phyloP scores from a whole-genome alignment of 2,329 filamentous ascomycete species.

The Diaporthe citriasiana region DNA sequence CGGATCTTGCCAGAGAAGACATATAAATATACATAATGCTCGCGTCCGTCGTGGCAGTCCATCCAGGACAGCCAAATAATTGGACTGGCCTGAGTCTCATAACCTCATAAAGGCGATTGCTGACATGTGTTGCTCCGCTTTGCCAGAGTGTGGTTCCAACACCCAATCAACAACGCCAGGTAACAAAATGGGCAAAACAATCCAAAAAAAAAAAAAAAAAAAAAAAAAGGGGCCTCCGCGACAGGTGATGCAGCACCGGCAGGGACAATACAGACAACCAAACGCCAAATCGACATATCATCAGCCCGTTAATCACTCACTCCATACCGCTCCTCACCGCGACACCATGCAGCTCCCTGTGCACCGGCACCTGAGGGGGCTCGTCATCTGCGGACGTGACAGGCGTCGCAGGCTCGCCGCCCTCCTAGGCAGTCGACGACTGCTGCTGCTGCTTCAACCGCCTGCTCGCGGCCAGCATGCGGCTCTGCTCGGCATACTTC shows the following conservation, averaged over 20 bases:
- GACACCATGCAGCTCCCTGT: slow-evolving; percentile 23
- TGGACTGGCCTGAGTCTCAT: not conserved
- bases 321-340: not conserved
- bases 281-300: slow-evolving; percentile 19
- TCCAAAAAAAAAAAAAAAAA: not conserved
- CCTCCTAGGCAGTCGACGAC: slow-evolving; percentile 34
- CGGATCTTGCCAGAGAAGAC: not conserved
- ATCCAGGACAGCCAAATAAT: not conserved
- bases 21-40: slow-evolving; percentile 18
- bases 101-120: not conserved
- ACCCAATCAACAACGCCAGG: not conserved
- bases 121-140: not conserved
- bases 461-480: slow-evolving; percentile 72
- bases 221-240: not conserved
- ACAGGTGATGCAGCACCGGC: not conserved
- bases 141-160: not conserved
- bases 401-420: not conserved
- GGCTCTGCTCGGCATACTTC: slow-evolving; percentile 72
- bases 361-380: slow-evolving; percentile 29
- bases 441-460: slow-evolving; percentile 53
- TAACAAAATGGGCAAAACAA: not conserved
- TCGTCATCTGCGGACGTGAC: slow-evolving; percentile 2
- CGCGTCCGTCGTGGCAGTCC: not conserved
- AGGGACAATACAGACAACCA: not conserved
- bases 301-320: slow-evolving; percentile 5